Conservation (phyloP, 805 yeast species). For the Candida ascalaphidarum region DNA sequence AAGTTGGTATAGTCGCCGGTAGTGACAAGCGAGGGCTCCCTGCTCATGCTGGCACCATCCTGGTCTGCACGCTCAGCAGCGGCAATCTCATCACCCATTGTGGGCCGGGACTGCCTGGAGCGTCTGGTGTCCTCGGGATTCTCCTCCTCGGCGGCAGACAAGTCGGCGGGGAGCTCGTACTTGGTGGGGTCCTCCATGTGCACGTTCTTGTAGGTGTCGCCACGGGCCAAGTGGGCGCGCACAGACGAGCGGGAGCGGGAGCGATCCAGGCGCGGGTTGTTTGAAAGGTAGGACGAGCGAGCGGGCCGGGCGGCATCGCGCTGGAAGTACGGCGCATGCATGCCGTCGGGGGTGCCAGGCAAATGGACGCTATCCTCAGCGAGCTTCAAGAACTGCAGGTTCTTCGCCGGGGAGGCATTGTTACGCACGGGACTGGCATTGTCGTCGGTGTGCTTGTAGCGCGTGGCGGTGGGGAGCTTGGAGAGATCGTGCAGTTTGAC, state of each 20-base stretch:
- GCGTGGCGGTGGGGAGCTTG: too few relatives aligned
- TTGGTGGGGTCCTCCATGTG: slow-evolving; percentile 34
- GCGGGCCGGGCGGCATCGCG: slow-evolving; percentile 13
- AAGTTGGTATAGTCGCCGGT: slow-evolving; percentile 39
- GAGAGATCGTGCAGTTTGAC: slow-evolving; percentile 25
- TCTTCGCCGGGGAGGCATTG: too few relatives aligned
- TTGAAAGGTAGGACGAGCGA: slow-evolving; percentile 6
- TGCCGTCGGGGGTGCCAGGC: slow-evolving; percentile 3
- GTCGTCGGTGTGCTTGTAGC: too few relatives aligned
- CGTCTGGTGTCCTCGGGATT: slow-evolving; percentile 28
- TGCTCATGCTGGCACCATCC: slow-evolving; percentile 5
- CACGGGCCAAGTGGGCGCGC: slow-evolving; percentile 64
- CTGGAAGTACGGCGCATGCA: slow-evolving; percentile 25
- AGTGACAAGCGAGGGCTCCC: slow-evolving; percentile 33
- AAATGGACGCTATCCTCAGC: too few relatives aligned
- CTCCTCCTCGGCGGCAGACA: slow-evolving; percentile 15
- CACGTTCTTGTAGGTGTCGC: slow-evolving; percentile 65
- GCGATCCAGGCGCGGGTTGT: slow-evolving; percentile 3
- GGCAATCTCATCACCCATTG: slow-evolving; percentile 37
- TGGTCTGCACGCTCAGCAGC: slow-evolving; percentile 25
- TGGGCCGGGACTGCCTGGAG: slow-evolving; percentile 30
- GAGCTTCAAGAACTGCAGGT: too few relatives aligned
- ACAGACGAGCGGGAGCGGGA: slow-evolving; percentile 14
- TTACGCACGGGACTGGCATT: too few relatives aligned
- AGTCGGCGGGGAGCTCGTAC: slow-evolving; percentile 34